Conservation (phyloP, 805 yeast species). For the Candida oleophila region DNA sequence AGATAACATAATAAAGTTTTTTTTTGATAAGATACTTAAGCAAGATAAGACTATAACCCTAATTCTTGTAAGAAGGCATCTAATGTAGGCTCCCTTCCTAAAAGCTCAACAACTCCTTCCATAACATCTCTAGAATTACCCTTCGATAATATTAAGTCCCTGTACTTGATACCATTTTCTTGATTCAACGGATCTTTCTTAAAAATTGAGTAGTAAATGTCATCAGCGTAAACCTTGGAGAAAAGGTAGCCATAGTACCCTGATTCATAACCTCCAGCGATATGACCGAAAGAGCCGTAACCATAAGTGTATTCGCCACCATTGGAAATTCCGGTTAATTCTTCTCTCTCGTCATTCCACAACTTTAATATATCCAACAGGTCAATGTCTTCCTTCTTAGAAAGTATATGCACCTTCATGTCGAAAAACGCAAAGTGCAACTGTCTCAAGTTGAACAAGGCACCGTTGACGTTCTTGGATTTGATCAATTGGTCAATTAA, state of each 20-base stretch:
- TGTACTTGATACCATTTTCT: slow-evolving; percentile 59
- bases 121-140: slow-evolving; percentile 76
- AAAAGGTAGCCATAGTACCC: slow-evolving; percentile 87
- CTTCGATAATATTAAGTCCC: slow-evolving; percentile 64
- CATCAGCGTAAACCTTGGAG: slow-evolving; percentile 84
- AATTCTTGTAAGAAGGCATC: slow-evolving; percentile 67
- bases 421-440: slow-evolving; percentile 78
- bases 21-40: too few relatives aligned
- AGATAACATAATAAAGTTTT: too few relatives aligned
- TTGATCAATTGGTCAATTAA: slow-evolving; percentile 56
- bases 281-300: slow-evolving; percentile 75
- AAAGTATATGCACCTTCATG: slow-evolving; percentile 61
- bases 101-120: slow-evolving; percentile 60
- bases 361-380: slow-evolving; percentile 46
- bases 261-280: slow-evolving; percentile 80
- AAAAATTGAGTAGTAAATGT: slow-evolving; percentile 73
- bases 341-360: slow-evolving; percentile 69
- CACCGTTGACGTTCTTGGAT: slow-evolving; percentile 77
- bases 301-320: slow-evolving; percentile 62
- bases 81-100: slow-evolving; percentile 75
- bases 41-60: not conserved
- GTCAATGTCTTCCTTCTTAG: slow-evolving; percentile 39
- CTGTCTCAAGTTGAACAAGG: slow-evolving; percentile 69
- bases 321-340: slow-evolving; percentile 56
- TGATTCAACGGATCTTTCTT: slow-evolving; percentile 65